Base-by-base conservation (phyloP, 495 filamentous ascomycete species). In the Penicillium alfredii region DNA sequence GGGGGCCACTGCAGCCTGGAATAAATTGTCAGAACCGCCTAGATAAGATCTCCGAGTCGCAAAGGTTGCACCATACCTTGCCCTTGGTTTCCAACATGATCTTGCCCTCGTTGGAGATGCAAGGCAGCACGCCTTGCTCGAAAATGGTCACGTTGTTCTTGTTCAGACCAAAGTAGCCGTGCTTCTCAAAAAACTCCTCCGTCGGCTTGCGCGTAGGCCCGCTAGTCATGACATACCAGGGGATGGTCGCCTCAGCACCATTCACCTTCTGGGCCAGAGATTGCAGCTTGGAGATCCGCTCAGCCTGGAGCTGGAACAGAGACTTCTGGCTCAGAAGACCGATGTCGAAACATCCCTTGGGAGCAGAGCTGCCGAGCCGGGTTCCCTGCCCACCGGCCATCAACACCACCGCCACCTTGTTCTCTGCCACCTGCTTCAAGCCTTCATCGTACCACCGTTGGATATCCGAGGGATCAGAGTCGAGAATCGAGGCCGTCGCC, bases 141-240 rank as follows among this genome's bases (percentile, higher is more conserved):
- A 99, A 97, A 61, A 99, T 82, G 35, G 81, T 60, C 33, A 99
- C 81, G 60, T 97, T 88, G 59, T 82, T 80, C 60, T 86, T 76
- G 30, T 80, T 64, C 32, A 99, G 66, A 2, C 93, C 90, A 56
- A 99, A 99, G 63, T 87, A 96, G 16, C 77, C 75, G 64, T 96
- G 70, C 57, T 93, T 68, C 62, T 84, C 68, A 62, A 99, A 99
- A 71, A 88, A 99, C 36, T 82, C 74, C 73, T 94, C 86, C 6
- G 92, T 99, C 7, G 88, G 84, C 35, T 78, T 77, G 47, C 89
- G 76, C 8, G 92, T 99, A n/a, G 92, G 93, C 7, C 92, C 92
- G 49, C 87, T 94, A 42, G 92, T 99, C 92, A 99, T 99, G 54
- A 99, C 83, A 67, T 97, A 99, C 92, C 92, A 99, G 5, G 92